These are phyloP conservation scores for Millerozyma miso DNA, from an alignment of 805 yeast genomes.

Conservation along the genomic window DNA sequence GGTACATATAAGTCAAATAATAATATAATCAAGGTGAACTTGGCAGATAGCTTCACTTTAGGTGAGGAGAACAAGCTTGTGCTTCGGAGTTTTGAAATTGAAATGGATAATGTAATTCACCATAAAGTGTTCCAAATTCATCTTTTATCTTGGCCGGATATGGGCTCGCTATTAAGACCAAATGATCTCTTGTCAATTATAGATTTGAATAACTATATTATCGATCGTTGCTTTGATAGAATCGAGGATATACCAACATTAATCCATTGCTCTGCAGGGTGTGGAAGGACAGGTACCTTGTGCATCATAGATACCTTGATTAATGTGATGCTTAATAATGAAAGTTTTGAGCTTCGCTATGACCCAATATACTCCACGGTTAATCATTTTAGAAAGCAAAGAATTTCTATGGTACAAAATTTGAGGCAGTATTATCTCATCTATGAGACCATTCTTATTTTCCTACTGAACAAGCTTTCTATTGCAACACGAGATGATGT, in stretches of 20 bases:
- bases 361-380: constrained; percentile 48
- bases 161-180: constrained; percentile 56
- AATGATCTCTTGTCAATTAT: constrained; percentile 51
- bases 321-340: constrained; percentile 13
- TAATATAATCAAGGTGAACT: constrained; percentile 19
- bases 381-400: constrained; percentile 44
- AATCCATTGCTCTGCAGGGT: constrained; percentile 95
- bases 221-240: neutral
- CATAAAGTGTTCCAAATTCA: constrained; percentile 69
- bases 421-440: constrained; percentile 50
- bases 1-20: constrained; percentile 43
- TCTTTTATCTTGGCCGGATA: constrained; percentile 78
- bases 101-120: constrained; percentile 25
- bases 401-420: constrained; percentile 59
- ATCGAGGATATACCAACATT: constrained; percentile 46
- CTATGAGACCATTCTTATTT: constrained; percentile 32
- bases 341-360: constrained; percentile 9
- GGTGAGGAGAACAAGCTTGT: constrained; percentile 11
- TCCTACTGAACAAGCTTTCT: neutral
- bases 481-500: neutral
- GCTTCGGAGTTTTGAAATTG: constrained; percentile 44
- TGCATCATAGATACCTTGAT: constrained; percentile 34
- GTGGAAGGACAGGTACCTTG: constrained; percentile 89
- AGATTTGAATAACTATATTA: constrained; percentile 19
- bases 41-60: constrained; percentile 14